These are phyloP conservation scores for Saturnispora serradocipensis DNA, from an alignment of 805 yeast species.

Conservation along the genomic window DNA sequence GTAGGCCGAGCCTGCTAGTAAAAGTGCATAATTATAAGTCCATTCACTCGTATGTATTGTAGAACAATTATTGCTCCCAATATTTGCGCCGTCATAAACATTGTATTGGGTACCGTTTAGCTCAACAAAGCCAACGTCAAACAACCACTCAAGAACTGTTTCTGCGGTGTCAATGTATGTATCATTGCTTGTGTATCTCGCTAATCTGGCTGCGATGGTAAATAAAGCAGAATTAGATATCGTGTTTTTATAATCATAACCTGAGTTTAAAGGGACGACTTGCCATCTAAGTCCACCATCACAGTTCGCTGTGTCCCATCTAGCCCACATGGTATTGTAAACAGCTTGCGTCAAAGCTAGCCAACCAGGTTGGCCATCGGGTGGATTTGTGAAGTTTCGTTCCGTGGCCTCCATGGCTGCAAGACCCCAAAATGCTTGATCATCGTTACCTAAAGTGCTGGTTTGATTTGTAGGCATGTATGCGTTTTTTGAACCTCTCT, in stretches of 20 bases:
- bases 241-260: constrained; percentile 81
- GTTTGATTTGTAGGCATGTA: constrained; percentile 77
- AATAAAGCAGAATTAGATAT: constrained; percentile 80
- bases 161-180: constrained; percentile 67
- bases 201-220: constrained; percentile 74
- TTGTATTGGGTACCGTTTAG: constrained; percentile 26
- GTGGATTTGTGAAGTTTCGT: constrained; percentile 71
- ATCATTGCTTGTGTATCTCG: constrained; percentile 65
- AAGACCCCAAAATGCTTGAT: constrained; percentile 89
- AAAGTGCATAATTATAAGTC: constrained; percentile 64
- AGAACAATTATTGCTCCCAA: constrained; percentile 36
- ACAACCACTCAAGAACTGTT: constrained; percentile 62
- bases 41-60: constrained; percentile 44
- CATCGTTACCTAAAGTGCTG: constrained; percentile 85
- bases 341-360: constrained; percentile 74
- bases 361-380: constrained; percentile 41
- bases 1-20: constrained; percentile 62
- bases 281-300: constrained; percentile 89
- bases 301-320: constrained; percentile 64
- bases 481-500: constrained; percentile 63
- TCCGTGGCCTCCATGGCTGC: constrained; percentile 82
- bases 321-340: constrained; percentile 68
- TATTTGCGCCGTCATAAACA: constrained; percentile 53
- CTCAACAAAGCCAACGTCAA: constrained; percentile 17
- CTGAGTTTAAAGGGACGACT: constrained; percentile 80